Base-by-base conservation (phyloP, 2,329 filamentous ascomycete genomes). In the Verticillium klebahnii region DNA sequence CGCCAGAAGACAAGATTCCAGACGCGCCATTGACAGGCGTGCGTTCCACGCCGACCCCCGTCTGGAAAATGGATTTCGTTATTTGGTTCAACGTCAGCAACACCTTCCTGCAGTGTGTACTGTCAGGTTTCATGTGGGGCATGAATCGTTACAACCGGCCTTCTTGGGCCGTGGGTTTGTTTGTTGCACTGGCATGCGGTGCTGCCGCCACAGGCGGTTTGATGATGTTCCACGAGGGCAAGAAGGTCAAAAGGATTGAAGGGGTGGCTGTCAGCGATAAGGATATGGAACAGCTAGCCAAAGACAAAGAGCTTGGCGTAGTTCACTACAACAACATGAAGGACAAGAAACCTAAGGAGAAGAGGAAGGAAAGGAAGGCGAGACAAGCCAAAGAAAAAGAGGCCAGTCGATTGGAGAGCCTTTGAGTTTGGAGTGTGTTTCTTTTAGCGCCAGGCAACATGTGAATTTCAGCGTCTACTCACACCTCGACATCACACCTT, bases 61-160 rank as follows among this genome's bases (percentile, higher is more conserved):
- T 84, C 12, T 94, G 91, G 90, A 93, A 91, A 74, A 78, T 96
- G 70, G 91, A 95, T 67, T 86, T 89, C 61, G 86, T 94, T 37
- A 81, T 96, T 39, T 93, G 89, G 89, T 82, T 88, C 67, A 93
- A 92, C 75, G 82, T 92, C 3, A 82, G 80, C 77, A 96, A 96
- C 70, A 95, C 92, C 0, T 82, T 93, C 60, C 82, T 95, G 55
- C 93, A 96, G 73, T 82, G 82, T 45, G 82, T 86, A 19, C 81
- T 96, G 2, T 89, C 87, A 9, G 88, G 84, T 3, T 90, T 92
- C 76, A 96, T 96, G 92, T 96, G 91, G 90, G 87, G 85, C 2
- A 80, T 90, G 74, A 90, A 91, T 70, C 80, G 90, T 25, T 88
- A 87, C 69, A 77, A 89, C 25, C 81, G 92, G n/a, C 91, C 92